A percentile compares a stretch with the other conserved stretches of the same genome.
phyloP scores from a whole-genome alignment of 2,329 filamentous ascomycete species.

The Aspergillus neotritici region DNA sequence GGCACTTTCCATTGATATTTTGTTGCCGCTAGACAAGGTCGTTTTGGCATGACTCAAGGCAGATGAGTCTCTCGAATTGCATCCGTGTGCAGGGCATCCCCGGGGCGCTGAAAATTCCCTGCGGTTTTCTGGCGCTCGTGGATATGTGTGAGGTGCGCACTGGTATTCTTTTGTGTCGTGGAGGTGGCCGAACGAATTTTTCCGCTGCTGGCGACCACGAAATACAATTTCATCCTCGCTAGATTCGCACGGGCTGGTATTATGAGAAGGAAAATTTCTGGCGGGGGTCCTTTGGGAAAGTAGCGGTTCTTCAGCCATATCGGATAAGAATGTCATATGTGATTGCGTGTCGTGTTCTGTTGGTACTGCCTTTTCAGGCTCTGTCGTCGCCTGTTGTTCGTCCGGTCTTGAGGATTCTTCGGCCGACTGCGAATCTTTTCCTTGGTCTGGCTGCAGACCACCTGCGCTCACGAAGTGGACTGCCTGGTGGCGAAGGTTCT shows the following conservation, averaged over 20 bases:
- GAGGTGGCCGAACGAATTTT: constrained; percentile 12
- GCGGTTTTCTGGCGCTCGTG: not conserved
- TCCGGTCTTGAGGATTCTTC: constrained; percentile 2
- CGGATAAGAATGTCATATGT: too few relatives aligned
- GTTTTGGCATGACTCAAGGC: not conserved
- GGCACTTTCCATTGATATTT: not conserved
- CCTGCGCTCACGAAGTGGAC: constrained; percentile 60
- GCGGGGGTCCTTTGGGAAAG: too few relatives aligned
- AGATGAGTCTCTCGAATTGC: too few relatives aligned
- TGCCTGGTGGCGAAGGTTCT: constrained; percentile 50
- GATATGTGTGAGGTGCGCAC: not conserved
- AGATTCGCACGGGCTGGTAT: constrained; percentile 46
- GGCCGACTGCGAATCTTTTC: constrained; percentile 15
- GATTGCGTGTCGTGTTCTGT: not conserved
- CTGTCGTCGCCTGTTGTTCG: not conserved
- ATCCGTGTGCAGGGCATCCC: too few relatives aligned
- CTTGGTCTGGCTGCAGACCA: constrained; percentile 34
- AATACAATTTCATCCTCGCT: constrained; percentile 59
- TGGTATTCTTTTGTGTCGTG: not conserved
- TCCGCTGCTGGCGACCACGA: constrained; percentile 25
- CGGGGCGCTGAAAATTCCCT: too few relatives aligned
- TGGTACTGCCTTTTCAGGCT: constrained; percentile 10
- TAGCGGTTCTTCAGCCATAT: too few relatives aligned
- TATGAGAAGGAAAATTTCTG: constrained; percentile 27
- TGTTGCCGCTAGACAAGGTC: not conserved